These are phyloP conservation scores for Fusarium lateritium DNA, from an alignment of 2,329 filamentous ascomycete species.

Conservation along the genomic window DNA sequence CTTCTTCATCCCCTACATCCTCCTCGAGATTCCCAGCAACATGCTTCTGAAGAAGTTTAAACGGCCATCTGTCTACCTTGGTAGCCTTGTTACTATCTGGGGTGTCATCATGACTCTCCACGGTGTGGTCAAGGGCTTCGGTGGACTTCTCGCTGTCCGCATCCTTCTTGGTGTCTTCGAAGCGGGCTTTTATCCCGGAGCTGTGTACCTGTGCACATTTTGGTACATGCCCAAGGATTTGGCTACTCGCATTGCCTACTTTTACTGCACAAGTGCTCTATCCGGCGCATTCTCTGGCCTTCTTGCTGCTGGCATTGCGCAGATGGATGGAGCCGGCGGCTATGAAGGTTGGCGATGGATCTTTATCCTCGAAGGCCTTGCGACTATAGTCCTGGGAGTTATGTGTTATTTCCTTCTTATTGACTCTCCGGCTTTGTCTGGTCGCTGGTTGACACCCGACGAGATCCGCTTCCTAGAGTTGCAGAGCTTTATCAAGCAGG, in stretches of 20 bases:
- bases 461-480: slow-evolving; percentile 3
- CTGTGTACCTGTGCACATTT: slow-evolving; percentile 70
- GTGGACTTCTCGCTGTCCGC: slow-evolving; percentile 62
- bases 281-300: slow-evolving; percentile 84
- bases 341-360: slow-evolving; percentile 76
- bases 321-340: slow-evolving; percentile 76
- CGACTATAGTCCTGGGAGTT: slow-evolving; percentile 76
- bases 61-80: slow-evolving; percentile 80
- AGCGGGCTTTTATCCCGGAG: slow-evolving; percentile 75
- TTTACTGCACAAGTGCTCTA: slow-evolving; percentile 85
- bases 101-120: slow-evolving; percentile 65
- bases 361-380: slow-evolving; percentile 78
- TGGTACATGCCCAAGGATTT: slow-evolving; percentile 71
- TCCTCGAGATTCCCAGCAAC: slow-evolving; percentile 76
- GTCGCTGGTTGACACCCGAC: background rate
- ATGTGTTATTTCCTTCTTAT: slow-evolving; percentile 67
- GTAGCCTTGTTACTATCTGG: slow-evolving; percentile 79
- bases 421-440: background rate
- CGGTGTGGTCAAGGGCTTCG: slow-evolving; percentile 65
- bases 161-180: slow-evolving; percentile 76
- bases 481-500: slow-evolving; percentile 1
- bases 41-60: slow-evolving; percentile 78
- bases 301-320: slow-evolving; percentile 76
- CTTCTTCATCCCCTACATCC: slow-evolving; percentile 71
- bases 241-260: slow-evolving; percentile 73